Base-by-base conservation (phyloP, 2,329 filamentous ascomycete species). In the Calcarisporium arbuscula region DNA sequence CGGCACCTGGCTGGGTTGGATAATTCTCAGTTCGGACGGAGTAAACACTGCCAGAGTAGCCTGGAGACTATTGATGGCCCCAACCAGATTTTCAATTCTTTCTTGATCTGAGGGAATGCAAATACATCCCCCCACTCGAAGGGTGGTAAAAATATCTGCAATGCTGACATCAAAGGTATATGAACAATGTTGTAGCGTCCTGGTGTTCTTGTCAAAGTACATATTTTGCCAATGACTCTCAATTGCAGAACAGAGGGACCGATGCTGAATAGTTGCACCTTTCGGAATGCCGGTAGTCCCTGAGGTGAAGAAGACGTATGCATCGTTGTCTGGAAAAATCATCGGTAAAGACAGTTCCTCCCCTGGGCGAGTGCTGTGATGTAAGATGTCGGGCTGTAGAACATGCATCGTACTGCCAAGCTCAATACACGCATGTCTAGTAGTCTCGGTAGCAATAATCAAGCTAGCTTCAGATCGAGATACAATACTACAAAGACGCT, bases 241-340 rank as follows among this genome's bases (percentile, higher is more conserved):
- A 9, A 32, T 19, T 15, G 29, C 39, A 19, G 28, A 34, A 26
- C 30, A 25, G 12, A 39, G 18, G 3, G 41, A 41, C 6, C 30
- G 35, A 23, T 52, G 49, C 19, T 45, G 42, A 17, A 50, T 39
- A 4, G 48, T 33, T 3, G 51, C 34, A 4, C 47, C 48, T 21
- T 52, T 52, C 1, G 50, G 48, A 6, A 29, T 40, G 6, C 49
- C 50, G 1, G 50, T 53, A 5, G 40, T 43, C 8, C 49, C 50
- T 3, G 47, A 50, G 0, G 49, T 52, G 18, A 52, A 52, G 0
- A 52, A 22, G 2, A 51, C 35, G 23, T 50, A 52, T 1, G 41
- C 44, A 7, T 36, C 35, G 8, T 48, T 30, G 9, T 31, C 23
- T 12, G 43, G 31, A n/a, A n/a, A n/a, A n/a, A n/a, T n/a, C n/a